These are phyloP conservation scores for Colletotrichum euphorbiae DNA, from an alignment of 2,329 filamentous ascomycete genomes.

Conservation along the genomic window DNA sequence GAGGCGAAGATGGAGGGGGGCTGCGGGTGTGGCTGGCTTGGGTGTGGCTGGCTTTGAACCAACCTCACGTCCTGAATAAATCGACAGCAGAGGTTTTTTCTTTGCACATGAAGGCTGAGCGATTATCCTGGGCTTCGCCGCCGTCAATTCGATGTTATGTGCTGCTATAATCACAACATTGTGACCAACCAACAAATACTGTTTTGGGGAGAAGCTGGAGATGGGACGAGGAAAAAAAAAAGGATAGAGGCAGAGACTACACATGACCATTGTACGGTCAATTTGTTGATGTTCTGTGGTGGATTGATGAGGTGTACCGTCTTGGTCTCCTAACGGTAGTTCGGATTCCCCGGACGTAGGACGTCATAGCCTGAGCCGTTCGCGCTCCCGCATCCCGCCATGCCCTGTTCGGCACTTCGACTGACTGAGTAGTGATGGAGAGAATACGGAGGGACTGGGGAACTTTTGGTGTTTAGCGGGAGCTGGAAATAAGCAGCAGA, in stretches of 20 bases:
- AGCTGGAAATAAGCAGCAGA: not conserved
- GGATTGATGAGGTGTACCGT: too few relatives aligned
- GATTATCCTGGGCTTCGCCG: too few relatives aligned
- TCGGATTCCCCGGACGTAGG: conserved; percentile 18
- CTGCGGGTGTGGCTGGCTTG: conserved; percentile 9
- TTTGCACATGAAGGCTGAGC: not conserved
- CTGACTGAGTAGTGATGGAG: conserved; percentile 3
- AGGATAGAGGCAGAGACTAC: too few relatives aligned
- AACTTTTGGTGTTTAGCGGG: not conserved
- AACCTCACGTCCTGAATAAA: not conserved
- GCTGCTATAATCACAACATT: too few relatives aligned
- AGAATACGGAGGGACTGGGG: not conserved
- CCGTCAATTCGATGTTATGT: not conserved
- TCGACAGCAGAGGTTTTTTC: not conserved
- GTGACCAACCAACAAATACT: too few relatives aligned
- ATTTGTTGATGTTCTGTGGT: too few relatives aligned
- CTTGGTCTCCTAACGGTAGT: not conserved
- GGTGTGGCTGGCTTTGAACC: conserved; percentile 3
- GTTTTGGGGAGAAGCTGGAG: too few relatives aligned
- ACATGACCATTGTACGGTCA: too few relatives aligned
- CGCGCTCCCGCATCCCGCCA: conserved; percentile 20
- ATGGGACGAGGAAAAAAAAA: too few relatives aligned
- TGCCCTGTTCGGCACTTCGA: conserved; percentile 22
- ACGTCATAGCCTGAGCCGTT: conserved; percentile 24
- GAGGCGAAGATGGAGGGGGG: not conserved